These are phyloP conservation scores for Podila epicladia DNA, from an alignment of 192 early-diverging fungal genomes.

Conservation along the genomic window DNA sequence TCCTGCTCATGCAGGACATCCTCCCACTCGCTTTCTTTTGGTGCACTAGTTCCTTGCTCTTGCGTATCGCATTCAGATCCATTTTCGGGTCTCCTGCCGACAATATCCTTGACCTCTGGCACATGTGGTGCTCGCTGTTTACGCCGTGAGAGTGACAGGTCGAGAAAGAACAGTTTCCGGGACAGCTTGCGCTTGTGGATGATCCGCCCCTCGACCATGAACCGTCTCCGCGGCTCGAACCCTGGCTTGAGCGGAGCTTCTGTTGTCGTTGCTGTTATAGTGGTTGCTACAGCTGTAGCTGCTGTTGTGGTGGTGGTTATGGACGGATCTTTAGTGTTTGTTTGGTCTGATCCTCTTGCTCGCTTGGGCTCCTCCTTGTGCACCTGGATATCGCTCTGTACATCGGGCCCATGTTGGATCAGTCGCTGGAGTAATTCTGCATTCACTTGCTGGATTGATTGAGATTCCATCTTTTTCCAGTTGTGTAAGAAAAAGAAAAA, in stretches of 20 bases:
- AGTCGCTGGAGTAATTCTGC: conserved; percentile 14
- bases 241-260: not conserved
- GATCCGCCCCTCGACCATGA: conserved; percentile 35
- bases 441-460: conserved; percentile 18
- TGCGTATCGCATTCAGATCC: not conserved
- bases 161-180: conserved; percentile 32
- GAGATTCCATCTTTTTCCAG: not conserved
- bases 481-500: not conserved
- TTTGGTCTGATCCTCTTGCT: not conserved
- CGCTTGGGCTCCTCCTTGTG: not conserved
- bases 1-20: not conserved
- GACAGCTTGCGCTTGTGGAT: conserved; percentile 49
- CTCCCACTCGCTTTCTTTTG: conserved; percentile 16
- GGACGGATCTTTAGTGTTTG: not conserved
- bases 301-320: not conserved
- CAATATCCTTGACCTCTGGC: not conserved
- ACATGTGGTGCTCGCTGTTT: not conserved
- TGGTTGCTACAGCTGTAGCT: not conserved
- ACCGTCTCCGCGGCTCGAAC: conserved; percentile 30
- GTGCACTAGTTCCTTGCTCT: not conserved
- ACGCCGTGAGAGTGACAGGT: conserved; percentile 14
- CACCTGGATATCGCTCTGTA: not conserved
- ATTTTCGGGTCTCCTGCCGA: not conserved
- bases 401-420: conserved; percentile 5
- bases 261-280: not conserved